Conservation (phyloP, 768 basidiomycete genomes). For the Trametes cinnabarina region DNA sequence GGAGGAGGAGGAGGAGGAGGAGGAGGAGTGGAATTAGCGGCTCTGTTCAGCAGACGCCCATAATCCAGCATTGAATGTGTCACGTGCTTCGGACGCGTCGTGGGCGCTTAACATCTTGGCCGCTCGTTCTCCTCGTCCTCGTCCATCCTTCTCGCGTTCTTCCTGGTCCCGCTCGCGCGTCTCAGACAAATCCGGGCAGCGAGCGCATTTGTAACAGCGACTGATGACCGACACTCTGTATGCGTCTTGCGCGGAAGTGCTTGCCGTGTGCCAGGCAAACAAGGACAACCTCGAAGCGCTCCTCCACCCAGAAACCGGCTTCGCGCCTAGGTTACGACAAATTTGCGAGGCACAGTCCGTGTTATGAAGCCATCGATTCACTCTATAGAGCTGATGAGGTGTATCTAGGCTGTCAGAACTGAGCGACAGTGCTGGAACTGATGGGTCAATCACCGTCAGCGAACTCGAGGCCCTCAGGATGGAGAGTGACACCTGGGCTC, state of each 20-base stretch:
- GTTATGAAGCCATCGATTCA: neutral
- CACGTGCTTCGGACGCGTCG: too few species aligned
- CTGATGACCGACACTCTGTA: conserved; percentile 52
- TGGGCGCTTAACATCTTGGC: too few species aligned
- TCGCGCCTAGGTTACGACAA: conserved; percentile 60
- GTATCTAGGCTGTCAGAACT: conserved; percentile 49
- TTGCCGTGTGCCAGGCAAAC: conserved; percentile 53
- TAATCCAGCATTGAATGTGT: too few species aligned
- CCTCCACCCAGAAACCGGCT: conserved; percentile 64
- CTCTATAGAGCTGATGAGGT: too few species aligned
- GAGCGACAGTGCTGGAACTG: conserved; percentile 36
- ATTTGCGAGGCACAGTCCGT: conserved; percentile 59
- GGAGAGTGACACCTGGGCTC: conserved; percentile 80
- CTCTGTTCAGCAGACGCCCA: neutral
- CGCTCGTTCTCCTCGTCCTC: too few species aligned
- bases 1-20: neutral
- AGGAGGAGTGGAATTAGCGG: neutral
- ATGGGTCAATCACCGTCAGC: conserved; percentile 40
- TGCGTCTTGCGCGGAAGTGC: conserved; percentile 65
- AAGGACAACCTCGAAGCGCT: conserved; percentile 57
- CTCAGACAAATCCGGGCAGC: too few species aligned
- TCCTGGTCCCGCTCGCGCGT: too few species aligned
- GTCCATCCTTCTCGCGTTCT: too few species aligned
- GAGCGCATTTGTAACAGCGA: too few species aligned
- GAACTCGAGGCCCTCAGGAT: conserved; percentile 64